Base-by-base conservation (phyloP, 2,329 filamentous ascomycete species). In the Alternaria conjuncta region DNA sequence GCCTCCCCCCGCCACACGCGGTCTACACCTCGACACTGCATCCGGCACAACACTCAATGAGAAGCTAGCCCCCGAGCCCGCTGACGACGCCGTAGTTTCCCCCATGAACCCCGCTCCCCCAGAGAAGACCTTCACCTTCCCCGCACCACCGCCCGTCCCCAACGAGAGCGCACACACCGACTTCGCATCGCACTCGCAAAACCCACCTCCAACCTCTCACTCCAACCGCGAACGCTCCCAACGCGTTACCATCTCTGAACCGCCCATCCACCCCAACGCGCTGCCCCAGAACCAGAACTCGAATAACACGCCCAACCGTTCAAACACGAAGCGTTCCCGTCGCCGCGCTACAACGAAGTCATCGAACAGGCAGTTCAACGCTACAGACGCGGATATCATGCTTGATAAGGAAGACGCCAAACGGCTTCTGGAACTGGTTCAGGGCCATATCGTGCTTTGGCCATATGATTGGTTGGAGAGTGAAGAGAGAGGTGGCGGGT, bases 401-500 rank as follows among this genome's bases (percentile, higher is more conserved):
- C 85, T 97, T 57, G 86, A 87, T 26, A 88, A 88, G 58, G 86
- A 87, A 6, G 92, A 96, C 69, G 92, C 94, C 1, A 94, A 97
- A 77, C 91, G 92, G 71, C 81, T 98, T 70, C 84, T 97, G 69
- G 87, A 88, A 67, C 83, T 96, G 82, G 87, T 96, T 25, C 95
- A 98, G 79, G 96, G 96, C 2, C 90, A 94, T 77, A 80, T 99
- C 56, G 94, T 99, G 25, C 84, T 93, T 67, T 99, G 96, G 84
- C 96, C 96, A 6, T 97, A 98, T 80, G 93, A 99, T 75, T 99
- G 96, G 88, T 63, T 81, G 1, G 88, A 92, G 72, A 92, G 90
- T 60, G 96, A 98, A 82, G 96, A 98, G 83, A 89, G 90, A 75
- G 94, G 93, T 69, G 93, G 94, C 60, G 97, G 97, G 77, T 99